Percentiles rank a stretch among this genome's conserved stretches.
phyloP scores from a whole-genome alignment of 2,329 filamentous ascomycete genomes.

The Microsporum canis region DNA sequence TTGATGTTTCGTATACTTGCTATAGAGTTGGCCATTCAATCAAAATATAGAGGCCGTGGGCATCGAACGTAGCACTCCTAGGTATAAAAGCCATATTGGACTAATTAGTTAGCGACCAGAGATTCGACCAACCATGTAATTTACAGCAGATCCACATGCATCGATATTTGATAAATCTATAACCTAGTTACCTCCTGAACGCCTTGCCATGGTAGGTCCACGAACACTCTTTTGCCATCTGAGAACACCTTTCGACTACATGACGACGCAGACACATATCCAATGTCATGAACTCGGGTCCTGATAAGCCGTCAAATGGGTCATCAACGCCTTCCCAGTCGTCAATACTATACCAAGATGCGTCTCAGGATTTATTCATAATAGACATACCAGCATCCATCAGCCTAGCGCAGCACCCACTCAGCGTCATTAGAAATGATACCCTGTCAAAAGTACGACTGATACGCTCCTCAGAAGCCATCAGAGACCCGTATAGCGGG shows the following conservation, averaged over 20 bases:
- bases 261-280: neutral
- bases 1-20: too few species aligned
- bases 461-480: conserved; percentile 36
- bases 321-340: neutral
- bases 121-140: too few species aligned
- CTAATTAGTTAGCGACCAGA: too few species aligned
- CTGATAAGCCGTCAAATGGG: neutral
- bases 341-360: conserved; percentile 43
- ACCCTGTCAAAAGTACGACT: conserved; percentile 6
- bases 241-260: neutral
- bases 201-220: too few species aligned
- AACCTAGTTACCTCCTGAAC: too few species aligned
- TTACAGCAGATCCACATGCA: too few species aligned
- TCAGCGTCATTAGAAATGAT: conserved; percentile 13
- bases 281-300: neutral
- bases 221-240: neutral
- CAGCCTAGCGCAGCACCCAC: conserved; percentile 38
- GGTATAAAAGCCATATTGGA: too few species aligned
- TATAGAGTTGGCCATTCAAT: too few species aligned
- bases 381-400: conserved; percentile 51
- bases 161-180: too few species aligned
- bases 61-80: too few species aligned
- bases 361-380: conserved; percentile 35
- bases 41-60: too few species aligned
- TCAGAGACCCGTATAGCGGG: conserved; percentile 37